Evolutionary conservation across 2,329 filamentous ascomycete species (phyloP).

Genomic region (Alternaria gaisen): DNA sequence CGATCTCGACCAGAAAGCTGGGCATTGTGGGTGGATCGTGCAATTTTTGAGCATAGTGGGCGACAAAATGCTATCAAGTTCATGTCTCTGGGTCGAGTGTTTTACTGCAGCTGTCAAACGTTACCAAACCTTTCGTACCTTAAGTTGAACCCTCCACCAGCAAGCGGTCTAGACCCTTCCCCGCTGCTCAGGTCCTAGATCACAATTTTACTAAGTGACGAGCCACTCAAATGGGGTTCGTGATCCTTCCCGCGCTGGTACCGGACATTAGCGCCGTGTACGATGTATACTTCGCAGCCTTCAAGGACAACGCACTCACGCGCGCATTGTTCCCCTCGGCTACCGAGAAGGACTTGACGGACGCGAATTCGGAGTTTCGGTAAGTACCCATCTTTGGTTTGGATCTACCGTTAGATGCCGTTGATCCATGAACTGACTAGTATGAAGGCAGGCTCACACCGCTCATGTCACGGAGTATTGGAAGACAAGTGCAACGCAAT

Average conservation of each 20-base stretch:
- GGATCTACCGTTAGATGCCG: not conserved
- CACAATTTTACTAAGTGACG: not conserved
- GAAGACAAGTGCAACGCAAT: slow-evolving; percentile 53
- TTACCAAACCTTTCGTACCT: not conserved
- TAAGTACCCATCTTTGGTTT: slow-evolving; percentile 13
- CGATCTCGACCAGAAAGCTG: slow-evolving; percentile 2
- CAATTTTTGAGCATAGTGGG: not conserved
- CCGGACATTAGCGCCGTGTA: slow-evolving; percentile 59
- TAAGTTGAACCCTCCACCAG: not conserved
- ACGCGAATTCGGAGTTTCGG: slow-evolving; percentile 36
- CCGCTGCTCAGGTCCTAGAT: not conserved
- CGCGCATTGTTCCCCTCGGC: slow-evolving; percentile 54
- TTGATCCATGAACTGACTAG: slow-evolving; percentile 13
- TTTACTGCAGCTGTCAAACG: not conserved
- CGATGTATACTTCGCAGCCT: slow-evolving; percentile 59
- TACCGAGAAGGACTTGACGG: slow-evolving; percentile 27
- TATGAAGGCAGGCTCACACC: slow-evolving; percentile 53
- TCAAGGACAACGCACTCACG: slow-evolving; percentile 55
- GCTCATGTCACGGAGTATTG: slow-evolving; percentile 53
- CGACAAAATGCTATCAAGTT: not conserved
- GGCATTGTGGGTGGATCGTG: not conserved
- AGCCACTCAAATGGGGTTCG: slow-evolving; percentile 39
- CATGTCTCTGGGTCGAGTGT: not conserved
- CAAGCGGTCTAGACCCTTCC: not conserved
- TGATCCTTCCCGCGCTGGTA: slow-evolving; percentile 58